phyloP scores from a whole-genome alignment of 1,284 basidiomycete genomes.

The Trichosporon sp. region DNA sequence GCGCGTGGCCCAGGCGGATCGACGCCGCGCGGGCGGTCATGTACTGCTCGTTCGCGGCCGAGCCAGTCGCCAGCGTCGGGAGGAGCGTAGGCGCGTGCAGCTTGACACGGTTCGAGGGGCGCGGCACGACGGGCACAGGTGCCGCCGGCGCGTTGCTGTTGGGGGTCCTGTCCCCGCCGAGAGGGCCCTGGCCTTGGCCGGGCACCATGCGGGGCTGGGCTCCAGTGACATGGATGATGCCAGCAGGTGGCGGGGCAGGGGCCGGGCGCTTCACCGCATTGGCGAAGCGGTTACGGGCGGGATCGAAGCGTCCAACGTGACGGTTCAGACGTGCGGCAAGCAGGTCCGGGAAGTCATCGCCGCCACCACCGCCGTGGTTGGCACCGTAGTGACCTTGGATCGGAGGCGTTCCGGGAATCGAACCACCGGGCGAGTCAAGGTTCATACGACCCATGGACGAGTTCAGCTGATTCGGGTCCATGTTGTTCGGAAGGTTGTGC shows the following conservation, averaged over 20 bases:
- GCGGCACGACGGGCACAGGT: slow-evolving; percentile 61
- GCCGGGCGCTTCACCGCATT: slow-evolving; percentile 55
- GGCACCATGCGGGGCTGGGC: slow-evolving; percentile 2
- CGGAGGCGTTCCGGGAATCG: slow-evolving; percentile 42
- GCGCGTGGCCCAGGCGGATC: slow-evolving; percentile 84
- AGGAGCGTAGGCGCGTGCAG: slow-evolving; percentile 78
- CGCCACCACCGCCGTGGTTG: neutral
- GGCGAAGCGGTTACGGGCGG: slow-evolving; percentile 79
- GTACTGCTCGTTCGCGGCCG: slow-evolving; percentile 76
- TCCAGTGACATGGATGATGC: slow-evolving; percentile 31
- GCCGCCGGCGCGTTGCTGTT: slow-evolving; percentile 48
- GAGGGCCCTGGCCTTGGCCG: slow-evolving; percentile 2
- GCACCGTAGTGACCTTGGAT: slow-evolving; percentile 42
- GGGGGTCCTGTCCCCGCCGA: slow-evolving; percentile 52
- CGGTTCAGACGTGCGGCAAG: slow-evolving; percentile 56
- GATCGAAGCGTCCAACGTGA: slow-evolving; percentile 62
- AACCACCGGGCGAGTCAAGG: slow-evolving; percentile 59
- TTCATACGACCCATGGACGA: slow-evolving; percentile 71
- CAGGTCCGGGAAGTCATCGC: slow-evolving; percentile 82
- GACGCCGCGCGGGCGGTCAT: slow-evolving; percentile 82
- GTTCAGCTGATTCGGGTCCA: slow-evolving; percentile 58
- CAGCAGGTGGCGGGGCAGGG: slow-evolving; percentile 37
- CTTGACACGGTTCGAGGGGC: slow-evolving; percentile 77
- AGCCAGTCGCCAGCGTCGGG: slow-evolving; percentile 84
- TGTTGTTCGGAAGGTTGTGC: slow-evolving; percentile 74